A percentile compares a stretch with the other conserved stretches of the same genome.
Evolutionary conservation across 495 filamentous ascomycete species (phyloP).

Genomic region (Margaritispora aquatica): DNA sequence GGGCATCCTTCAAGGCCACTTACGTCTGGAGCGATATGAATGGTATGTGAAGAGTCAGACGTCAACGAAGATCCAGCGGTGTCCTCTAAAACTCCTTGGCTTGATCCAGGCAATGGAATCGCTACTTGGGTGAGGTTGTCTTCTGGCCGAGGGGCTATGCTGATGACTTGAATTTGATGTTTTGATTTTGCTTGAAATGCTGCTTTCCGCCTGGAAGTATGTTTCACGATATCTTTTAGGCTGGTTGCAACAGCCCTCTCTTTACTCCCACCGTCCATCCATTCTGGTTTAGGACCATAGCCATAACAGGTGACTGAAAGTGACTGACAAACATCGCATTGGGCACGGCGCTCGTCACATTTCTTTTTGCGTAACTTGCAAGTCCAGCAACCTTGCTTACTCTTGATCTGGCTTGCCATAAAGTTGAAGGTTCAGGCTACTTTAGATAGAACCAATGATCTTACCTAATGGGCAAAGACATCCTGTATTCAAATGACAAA

Average conservation of each 20-base stretch:
- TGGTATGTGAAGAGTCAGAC: too few relatives aligned
- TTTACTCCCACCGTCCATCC: slow-evolving; percentile 27
- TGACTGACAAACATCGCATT: slow-evolving; percentile 25
- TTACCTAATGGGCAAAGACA: too few relatives aligned
- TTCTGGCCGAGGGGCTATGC: neutral
- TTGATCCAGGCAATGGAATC: neutral
- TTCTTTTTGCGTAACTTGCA: slow-evolving; percentile 35
- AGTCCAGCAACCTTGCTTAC: slow-evolving; percentile 31
- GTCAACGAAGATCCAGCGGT: too few relatives aligned
- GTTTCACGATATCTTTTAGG: slow-evolving; percentile 5
- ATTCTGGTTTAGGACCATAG: slow-evolving; percentile 27
- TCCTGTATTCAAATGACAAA: too few relatives aligned
- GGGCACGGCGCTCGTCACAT: slow-evolving; percentile 30
- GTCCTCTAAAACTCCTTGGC: too few relatives aligned
- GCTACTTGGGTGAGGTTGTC: neutral
- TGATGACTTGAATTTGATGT: neutral
- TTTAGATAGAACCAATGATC: too few relatives aligned
- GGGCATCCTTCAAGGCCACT: too few relatives aligned
- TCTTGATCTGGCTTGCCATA: too few relatives aligned
- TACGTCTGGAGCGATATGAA: too few relatives aligned
- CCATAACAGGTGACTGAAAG: slow-evolving; percentile 29
- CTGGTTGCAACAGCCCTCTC: slow-evolving; percentile 25
- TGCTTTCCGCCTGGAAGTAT: neutral
- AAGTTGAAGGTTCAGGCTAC: too few relatives aligned
- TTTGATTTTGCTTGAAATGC: neutral